Evolutionary conservation across 192 early-diverging fungal genomes (phyloP).

Genomic region (Endogone sp.): DNA sequence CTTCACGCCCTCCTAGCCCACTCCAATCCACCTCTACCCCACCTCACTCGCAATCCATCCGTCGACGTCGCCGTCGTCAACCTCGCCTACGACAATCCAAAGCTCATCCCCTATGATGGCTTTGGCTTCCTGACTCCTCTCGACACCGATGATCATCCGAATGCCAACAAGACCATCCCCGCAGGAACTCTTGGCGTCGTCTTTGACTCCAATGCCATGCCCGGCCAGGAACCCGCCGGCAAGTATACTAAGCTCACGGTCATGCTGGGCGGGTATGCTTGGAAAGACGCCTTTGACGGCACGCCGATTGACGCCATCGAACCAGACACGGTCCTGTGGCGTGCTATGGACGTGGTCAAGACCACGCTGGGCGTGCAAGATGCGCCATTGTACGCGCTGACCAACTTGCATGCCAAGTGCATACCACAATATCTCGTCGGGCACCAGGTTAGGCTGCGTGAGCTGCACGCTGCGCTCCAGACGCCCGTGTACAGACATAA

Average conservation of each 20-base stretch:
- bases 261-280: constrained; percentile 88
- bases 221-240: constrained; percentile 51
- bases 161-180: constrained; percentile 14
- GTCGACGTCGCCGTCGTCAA: constrained; percentile 86
- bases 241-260: constrained; percentile 64
- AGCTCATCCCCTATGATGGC: constrained; percentile 63
- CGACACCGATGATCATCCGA: constrained; percentile 18
- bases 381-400: constrained; percentile 41
- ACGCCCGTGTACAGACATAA: constrained; percentile 41
- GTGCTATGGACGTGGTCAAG: constrained; percentile 56
- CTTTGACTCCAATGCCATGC: constrained; percentile 82
- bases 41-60: constrained; percentile 58
- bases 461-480: constrained; percentile 55
- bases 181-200: constrained; percentile 70
- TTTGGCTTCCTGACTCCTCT: constrained; percentile 89
- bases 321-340: constrained; percentile 25
- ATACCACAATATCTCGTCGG: constrained; percentile 90
- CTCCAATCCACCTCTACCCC: constrained; percentile 23
- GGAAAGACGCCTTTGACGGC: constrained; percentile 51
- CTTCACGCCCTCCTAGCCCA: constrained; percentile 42
- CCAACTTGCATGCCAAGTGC: constrained; percentile 64
- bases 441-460: constrained; percentile 61
- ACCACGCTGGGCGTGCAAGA: constrained; percentile 54
- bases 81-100: constrained; percentile 53
- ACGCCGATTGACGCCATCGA: constrained; percentile 11